Conservation (phyloP, 2,329 filamentous ascomycete species). For the Periconia macrospinosa region DNA sequence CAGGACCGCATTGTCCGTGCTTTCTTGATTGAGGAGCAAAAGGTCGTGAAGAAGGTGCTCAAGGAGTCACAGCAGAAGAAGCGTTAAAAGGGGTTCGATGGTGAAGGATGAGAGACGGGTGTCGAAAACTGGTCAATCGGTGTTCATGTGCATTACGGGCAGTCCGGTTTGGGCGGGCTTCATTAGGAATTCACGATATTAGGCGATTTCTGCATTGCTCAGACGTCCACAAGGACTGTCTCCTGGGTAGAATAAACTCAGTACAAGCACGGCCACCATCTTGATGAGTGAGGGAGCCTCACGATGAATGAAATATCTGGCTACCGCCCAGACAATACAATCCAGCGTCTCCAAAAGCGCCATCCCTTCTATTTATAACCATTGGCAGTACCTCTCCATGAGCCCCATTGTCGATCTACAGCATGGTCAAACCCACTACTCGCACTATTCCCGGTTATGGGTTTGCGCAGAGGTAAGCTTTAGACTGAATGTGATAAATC, state of each 20-base stretch:
- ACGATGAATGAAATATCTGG: background rate
- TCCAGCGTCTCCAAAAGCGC: too few relatives aligned
- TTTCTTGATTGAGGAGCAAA: slow-evolving; percentile 99
- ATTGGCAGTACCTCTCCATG: too few relatives aligned
- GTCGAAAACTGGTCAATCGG: slow-evolving; percentile 43
- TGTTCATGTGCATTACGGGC: slow-evolving; percentile 47
- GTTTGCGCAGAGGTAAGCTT: too few relatives aligned
- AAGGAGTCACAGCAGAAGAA: slow-evolving; percentile 93
- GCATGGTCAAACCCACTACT: too few relatives aligned
- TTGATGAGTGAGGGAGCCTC: background rate
- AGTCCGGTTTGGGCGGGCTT: slow-evolving; percentile 42
- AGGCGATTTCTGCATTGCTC: slow-evolving; percentile 40
- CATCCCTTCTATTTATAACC: too few relatives aligned
- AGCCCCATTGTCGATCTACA: too few relatives aligned
- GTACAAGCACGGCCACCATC: slow-evolving; percentile 25
- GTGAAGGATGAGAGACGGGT: slow-evolving; percentile 28
- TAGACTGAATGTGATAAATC: too few relatives aligned
- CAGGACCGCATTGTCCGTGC: slow-evolving; percentile 97
- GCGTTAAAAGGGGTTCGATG: slow-evolving; percentile 39
- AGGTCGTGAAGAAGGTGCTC: slow-evolving; percentile 99
- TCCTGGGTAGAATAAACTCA: slow-evolving; percentile 41
- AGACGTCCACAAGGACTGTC: slow-evolving; percentile 30
- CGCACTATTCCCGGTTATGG: too few relatives aligned
- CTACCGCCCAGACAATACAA: too few relatives aligned
- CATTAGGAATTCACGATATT: slow-evolving; percentile 38